Conservation (phyloP, 768 basidiomycete genomes). For the Saitozyma sp. region DNA sequence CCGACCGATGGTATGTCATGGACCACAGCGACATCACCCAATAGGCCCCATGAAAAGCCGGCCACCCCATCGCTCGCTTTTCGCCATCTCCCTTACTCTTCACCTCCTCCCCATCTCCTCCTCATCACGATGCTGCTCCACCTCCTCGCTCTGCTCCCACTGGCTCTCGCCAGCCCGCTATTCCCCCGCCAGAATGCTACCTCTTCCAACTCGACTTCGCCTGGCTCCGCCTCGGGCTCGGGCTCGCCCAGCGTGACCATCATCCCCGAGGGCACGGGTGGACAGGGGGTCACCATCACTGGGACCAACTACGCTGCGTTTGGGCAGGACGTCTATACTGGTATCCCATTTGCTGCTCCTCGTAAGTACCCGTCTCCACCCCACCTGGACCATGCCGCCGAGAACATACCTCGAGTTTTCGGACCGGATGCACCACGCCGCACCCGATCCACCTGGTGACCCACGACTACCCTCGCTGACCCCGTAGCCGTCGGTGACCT, state of each 20-base stretch:
- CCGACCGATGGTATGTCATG: too few species aligned
- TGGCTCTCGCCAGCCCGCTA: background rate
- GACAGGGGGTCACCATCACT: slow-evolving; percentile 18
- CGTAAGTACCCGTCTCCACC: slow-evolving; percentile 23
- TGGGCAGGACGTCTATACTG: slow-evolving; percentile 38
- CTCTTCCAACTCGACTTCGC: slow-evolving; percentile 5
- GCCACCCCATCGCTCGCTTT: too few species aligned
- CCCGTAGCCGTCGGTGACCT: slow-evolving; percentile 31
- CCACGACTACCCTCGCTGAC: background rate
- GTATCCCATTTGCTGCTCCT: slow-evolving; percentile 47
- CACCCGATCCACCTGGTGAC: background rate
- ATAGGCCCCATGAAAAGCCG: too few species aligned
- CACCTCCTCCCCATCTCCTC: too few species aligned
- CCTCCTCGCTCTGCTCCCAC: background rate
- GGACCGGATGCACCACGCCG: too few species aligned
- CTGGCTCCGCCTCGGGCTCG: background rate
- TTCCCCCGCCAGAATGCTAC: background rate
- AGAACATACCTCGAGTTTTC: background rate
- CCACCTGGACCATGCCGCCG: background rate
- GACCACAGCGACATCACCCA: too few species aligned
- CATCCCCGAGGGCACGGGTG: slow-evolving; percentile 27
- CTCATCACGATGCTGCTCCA: background rate
- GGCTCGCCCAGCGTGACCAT: slow-evolving; percentile 27
- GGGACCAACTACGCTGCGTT: slow-evolving; percentile 24
- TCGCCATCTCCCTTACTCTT: too few species aligned